Evolutionary conservation across 2,329 filamentous ascomycete species (phyloP), one percentile per base, ranked within the genome.

Genomic region (Nemania sp.): DNA sequence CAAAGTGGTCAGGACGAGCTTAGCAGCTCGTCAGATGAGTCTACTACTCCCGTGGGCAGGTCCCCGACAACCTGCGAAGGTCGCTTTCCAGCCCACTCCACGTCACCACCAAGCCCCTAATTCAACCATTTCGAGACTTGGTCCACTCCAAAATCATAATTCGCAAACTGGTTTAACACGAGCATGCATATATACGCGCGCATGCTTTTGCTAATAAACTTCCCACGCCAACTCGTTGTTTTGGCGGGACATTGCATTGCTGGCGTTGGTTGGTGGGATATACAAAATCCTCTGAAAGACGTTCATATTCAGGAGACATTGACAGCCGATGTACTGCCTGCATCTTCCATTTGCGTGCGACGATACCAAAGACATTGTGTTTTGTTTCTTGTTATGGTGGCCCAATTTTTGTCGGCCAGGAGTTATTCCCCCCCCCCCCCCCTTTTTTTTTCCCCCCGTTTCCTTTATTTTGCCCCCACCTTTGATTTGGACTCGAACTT

Each of bases 1-100:
- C 49, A 76, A 75, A 60, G 72, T 40, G 65, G 73, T 18, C 78
- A 80, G 54, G 76, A 80, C 17, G 72, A 77, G 29, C 79, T 81
- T 11, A 73, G 71, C 60, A 73, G 71, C 63, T 73, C 71, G n/a
- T 72, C 71, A 18, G 71, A 72, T 34, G 71, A 72, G 58, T 72
- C 71, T 17, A 65, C 67, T 3, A 55, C 63, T 7, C 60, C 64
- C 35, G 57, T 46, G 21, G 55, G 54, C 48, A 61, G 64, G 59
- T 52, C 49, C n/a, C 34, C 63, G 11, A 35, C 58, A 10, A 46
- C 56, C 35, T 21, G 45, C 54, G 62, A 68, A 21, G 40, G 59
- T 34, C 51, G 46, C 49, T 35, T 49, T 34, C n/a, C 39, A 25
- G 34, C 40, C 20, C 47, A 50, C 21, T 47, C 46, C 7, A 54